Percentiles rank a stretch among this genome's conserved stretches.
Evolutionary conservation across 805 yeast genomes (phyloP).

Genomic region (Blastobotrys mokoenaii): DNA sequence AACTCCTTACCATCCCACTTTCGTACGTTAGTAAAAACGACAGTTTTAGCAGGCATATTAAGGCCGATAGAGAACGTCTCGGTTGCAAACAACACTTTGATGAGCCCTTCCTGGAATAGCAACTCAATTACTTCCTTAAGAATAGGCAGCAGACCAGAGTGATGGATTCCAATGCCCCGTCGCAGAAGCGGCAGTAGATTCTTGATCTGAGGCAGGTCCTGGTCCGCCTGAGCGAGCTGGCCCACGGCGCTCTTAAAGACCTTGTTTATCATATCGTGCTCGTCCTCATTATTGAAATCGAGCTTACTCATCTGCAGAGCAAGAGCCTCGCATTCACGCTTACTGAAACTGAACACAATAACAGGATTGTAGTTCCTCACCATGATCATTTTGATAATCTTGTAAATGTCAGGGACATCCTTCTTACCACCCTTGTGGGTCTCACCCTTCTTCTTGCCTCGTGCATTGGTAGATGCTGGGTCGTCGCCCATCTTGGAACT

Average conservation of each 20-base stretch:
- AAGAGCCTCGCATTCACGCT: slow-evolving; percentile 90
- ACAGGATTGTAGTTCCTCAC: slow-evolving; percentile 94
- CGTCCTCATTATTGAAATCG: slow-evolving; percentile 90
- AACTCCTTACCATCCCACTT: slow-evolving; percentile 98
- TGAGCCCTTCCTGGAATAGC: slow-evolving; percentile 90
- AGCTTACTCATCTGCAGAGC: slow-evolving; percentile 94
- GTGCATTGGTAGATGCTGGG: slow-evolving; percentile 49
- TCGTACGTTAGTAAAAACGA: slow-evolving; percentile 92
- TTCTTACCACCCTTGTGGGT: slow-evolving; percentile 81
- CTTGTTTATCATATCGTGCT: slow-evolving; percentile 81
- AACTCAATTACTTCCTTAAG: slow-evolving; percentile 92
- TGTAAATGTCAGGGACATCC: slow-evolving; percentile 89
- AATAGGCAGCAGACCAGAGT: slow-evolving; percentile 90
- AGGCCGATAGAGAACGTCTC: slow-evolving; percentile 97
- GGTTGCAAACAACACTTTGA: slow-evolving; percentile 93
- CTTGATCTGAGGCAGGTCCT: slow-evolving; percentile 89
- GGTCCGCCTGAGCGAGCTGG: slow-evolving; percentile 80
- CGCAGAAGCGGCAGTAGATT: slow-evolving; percentile 80
- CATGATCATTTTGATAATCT: slow-evolving; percentile 97
- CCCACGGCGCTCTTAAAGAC: slow-evolving; percentile 87
- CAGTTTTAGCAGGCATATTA: slow-evolving; percentile 99
- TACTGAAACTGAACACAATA: slow-evolving; percentile 95
- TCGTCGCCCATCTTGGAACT: slow-evolving; percentile 79
- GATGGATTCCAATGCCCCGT: slow-evolving; percentile 98
- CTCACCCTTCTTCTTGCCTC: slow-evolving; percentile 68